Evolutionary conservation across 2,329 filamentous ascomycete genomes (phyloP).

Genomic region (Colletotrichum plurivorum): DNA sequence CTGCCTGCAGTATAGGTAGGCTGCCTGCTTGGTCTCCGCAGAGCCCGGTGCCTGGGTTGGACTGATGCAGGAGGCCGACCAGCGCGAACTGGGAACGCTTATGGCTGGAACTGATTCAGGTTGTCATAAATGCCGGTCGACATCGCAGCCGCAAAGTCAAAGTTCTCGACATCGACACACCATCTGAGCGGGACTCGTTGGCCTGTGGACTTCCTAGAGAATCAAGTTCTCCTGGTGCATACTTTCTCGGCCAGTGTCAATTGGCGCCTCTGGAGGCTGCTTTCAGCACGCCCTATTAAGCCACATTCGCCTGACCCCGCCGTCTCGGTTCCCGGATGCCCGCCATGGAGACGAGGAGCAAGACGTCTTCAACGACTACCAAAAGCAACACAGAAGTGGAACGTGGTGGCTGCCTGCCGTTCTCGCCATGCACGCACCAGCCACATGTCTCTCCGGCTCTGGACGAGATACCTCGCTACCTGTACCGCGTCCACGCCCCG

Average conservation of each 20-base stretch:
- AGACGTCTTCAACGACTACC: background rate
- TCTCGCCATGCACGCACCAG: background rate
- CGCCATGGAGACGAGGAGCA: background rate
- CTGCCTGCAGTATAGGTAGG: constrained; percentile 2
- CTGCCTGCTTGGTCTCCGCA: background rate
- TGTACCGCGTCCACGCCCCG: constrained; percentile 5
- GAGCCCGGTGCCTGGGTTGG: background rate
- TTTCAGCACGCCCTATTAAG: background rate
- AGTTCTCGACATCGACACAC: no score
- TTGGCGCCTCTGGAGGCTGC: no score
- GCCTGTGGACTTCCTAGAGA: no score
- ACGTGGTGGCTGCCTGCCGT: background rate
- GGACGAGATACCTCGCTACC: constrained; percentile 9
- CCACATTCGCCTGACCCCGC: background rate
- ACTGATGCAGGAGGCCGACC: constrained; percentile 18
- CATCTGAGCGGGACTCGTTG: no score
- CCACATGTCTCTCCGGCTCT: background rate
- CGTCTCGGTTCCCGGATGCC: background rate
- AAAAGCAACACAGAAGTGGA: background rate
- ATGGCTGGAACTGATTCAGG: background rate
- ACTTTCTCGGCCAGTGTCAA: no score
- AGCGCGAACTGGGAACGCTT: background rate
- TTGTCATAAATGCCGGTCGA: background rate
- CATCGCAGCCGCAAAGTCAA: background rate
- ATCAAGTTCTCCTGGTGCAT: no score